Evolutionary conservation across 805 yeast genomes (phyloP).

Genomic region (Suhomyces sp.): DNA sequence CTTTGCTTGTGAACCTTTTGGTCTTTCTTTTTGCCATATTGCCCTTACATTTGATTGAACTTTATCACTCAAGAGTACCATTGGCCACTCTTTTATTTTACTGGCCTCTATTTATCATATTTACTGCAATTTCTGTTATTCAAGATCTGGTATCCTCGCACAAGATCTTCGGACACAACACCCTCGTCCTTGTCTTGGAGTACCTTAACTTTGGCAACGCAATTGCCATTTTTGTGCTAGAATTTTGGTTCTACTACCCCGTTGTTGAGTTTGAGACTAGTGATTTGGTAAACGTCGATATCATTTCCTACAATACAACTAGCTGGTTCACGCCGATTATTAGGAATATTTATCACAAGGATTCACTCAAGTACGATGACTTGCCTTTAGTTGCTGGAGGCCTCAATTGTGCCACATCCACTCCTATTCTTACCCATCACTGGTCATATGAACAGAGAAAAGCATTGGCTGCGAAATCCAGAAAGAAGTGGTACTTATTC

Average conservation of each 20-base stretch:
- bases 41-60: slow-evolving; percentile 28
- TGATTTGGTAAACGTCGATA: too few species aligned
- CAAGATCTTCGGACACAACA: slow-evolving; percentile 12
- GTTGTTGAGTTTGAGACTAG: too few species aligned
- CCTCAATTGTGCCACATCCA: too few species aligned
- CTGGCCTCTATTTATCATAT: slow-evolving; percentile 19
- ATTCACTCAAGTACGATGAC: too few species aligned
- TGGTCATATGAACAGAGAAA: too few species aligned
- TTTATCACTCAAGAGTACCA: slow-evolving; percentile 21
- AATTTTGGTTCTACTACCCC: slow-evolving; percentile 15
- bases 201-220: slow-evolving; percentile 12
- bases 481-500: too few species aligned
- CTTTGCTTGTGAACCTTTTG: slow-evolving; percentile 8
- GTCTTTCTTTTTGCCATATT: slow-evolving; percentile 12
- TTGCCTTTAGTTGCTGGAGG: too few species aligned
- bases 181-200: slow-evolving; percentile 9
- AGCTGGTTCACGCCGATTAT: too few species aligned
- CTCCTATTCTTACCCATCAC: too few species aligned
- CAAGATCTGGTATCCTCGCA: slow-evolving; percentile 23
- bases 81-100: slow-evolving; percentile 22
- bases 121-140: slow-evolving; percentile 10
- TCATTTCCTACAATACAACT: too few species aligned
- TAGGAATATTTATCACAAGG: too few species aligned
- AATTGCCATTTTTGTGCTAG: slow-evolving; percentile 15
- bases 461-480: too few species aligned